phyloP scores from a whole-genome alignment of 768 basidiomycete genomes.

The Suillus brevipes region DNA sequence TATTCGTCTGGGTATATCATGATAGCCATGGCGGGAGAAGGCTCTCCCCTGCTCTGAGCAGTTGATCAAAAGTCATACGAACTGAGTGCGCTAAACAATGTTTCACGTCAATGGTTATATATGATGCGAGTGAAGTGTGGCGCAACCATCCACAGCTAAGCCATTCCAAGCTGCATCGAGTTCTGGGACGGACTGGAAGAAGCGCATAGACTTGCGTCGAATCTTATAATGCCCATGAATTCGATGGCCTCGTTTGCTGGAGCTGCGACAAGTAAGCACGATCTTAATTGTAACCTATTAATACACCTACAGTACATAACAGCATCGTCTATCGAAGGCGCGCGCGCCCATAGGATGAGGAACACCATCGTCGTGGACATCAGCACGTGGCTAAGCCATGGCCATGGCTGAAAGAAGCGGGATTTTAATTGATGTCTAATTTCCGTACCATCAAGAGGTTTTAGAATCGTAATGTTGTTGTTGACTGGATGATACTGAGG shows the following conservation, averaged over 20 bases:
- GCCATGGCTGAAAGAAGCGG: neutral
- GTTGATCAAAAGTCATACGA: constrained; percentile 7
- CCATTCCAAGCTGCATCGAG: constrained; percentile 16
- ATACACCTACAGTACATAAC: neutral
- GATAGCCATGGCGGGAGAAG: constrained; percentile 6
- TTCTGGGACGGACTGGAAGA: constrained; percentile 6
- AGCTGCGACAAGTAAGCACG: constrained; percentile 1
- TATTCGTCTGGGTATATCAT: constrained; percentile 13
- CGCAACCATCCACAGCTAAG: constrained; percentile 7
- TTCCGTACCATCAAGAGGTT: neutral
- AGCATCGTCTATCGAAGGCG: neutral
- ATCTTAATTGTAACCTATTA: neutral
- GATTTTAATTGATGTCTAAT: neutral
- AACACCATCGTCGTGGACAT: neutral
- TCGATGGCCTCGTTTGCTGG: constrained; percentile 15
- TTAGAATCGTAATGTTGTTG: neutral
- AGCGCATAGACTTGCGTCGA: constrained; percentile 2
- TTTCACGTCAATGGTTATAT: neutral
- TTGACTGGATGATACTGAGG: neutral
- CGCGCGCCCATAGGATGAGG: constrained; percentile 10
- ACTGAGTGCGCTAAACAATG: constrained; percentile 4
- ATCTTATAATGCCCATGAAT: constrained; percentile 6
- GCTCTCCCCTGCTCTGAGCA: constrained; percentile 9
- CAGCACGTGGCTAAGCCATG: constrained; percentile 8
- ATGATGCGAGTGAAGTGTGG: neutral